phyloP scores from a whole-genome alignment of 2,329 filamentous ascomycete species.

The Tolypocladium guangdongense region DNA sequence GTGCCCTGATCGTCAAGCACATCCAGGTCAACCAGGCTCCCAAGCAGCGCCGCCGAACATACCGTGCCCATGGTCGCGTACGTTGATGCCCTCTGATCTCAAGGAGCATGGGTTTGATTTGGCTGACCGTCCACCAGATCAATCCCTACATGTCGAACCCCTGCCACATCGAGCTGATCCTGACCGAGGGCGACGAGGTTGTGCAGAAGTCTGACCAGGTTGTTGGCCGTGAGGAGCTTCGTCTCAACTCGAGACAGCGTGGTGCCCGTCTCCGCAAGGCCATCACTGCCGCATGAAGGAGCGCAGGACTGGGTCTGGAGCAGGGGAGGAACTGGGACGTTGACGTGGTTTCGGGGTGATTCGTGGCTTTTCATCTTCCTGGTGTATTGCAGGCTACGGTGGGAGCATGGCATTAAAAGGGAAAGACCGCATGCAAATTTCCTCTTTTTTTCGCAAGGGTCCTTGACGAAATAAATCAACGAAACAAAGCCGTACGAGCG shows the following conservation, averaged over 20 bases:
- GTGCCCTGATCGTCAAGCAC: constrained; percentile 98
- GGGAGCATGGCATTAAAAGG: constrained; percentile 27
- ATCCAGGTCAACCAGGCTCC: constrained; percentile 99
- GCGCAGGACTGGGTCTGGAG: constrained; percentile 2
- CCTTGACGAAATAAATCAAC: constrained; percentile 25
- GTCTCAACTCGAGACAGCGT: constrained; percentile 87
- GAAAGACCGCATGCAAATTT: constrained; percentile 22
- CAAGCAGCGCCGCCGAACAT: constrained; percentile 97
- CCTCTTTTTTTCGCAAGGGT: constrained; percentile 19
- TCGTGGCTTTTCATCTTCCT: constrained; percentile 28
- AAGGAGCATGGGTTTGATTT: neutral
- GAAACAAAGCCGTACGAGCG: constrained; percentile 3
- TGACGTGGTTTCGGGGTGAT: constrained; percentile 8
- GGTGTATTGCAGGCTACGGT: constrained; percentile 27
- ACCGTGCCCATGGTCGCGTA: constrained; percentile 99
- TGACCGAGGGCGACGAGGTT: constrained; percentile 93
- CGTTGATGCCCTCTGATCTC: constrained; percentile 30
- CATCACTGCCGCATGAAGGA: constrained; percentile 50
- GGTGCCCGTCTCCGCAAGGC: constrained; percentile 56
- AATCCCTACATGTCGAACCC: constrained; percentile 99
- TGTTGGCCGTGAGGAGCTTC: constrained; percentile 50
- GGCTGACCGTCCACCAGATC: constrained; percentile 49
- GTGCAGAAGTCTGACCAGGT: constrained; percentile 91
- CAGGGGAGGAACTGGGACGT: constrained; percentile 1
- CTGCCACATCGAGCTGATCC: constrained; percentile 99